A percentile compares a stretch with the other conserved stretches of the same genome.
Evolutionary conservation across 2,329 filamentous ascomycete genomes (phyloP).

Genomic region (Beauveria rudraprayagi): DNA sequence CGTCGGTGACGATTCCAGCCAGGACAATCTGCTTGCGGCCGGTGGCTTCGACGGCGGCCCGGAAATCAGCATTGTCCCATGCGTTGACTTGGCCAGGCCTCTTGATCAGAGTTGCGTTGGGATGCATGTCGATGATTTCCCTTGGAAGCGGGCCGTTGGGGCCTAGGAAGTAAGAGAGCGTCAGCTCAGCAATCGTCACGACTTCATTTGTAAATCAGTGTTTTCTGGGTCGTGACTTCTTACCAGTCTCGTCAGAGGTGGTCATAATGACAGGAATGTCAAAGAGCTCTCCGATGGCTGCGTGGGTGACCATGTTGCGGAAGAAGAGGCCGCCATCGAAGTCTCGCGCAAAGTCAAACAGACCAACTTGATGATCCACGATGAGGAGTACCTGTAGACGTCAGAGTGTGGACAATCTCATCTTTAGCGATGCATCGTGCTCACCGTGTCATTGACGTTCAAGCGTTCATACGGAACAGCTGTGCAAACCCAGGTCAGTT

Average conservation of each 20-base stretch:
- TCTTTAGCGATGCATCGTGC: background rate
- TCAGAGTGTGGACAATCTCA: background rate
- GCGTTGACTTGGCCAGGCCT: conserved; percentile 68
- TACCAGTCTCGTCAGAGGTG: conserved; percentile 54
- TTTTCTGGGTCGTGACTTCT: background rate
- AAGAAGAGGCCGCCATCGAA: conserved; percentile 57
- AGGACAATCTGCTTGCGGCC: conserved; percentile 64
- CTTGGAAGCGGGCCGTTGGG: conserved; percentile 65
- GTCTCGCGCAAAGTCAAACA: conserved; percentile 47
- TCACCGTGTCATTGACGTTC: background rate
- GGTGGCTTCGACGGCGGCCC: conserved; percentile 54
- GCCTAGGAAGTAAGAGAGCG: conserved; percentile 29
- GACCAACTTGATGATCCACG: conserved; percentile 30
- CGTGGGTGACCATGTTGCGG: conserved; percentile 60
- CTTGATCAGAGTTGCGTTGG: conserved; percentile 55
- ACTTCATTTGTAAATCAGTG: background rate
- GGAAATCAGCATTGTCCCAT: conserved; percentile 67
- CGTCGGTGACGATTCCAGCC: conserved; percentile 65
- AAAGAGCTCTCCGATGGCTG: conserved; percentile 58
- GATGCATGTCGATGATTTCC: conserved; percentile 61
- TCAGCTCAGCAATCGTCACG: background rate
- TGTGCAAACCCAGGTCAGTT: background rate
- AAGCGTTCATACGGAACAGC: background rate
- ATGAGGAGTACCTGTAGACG: conserved; percentile 17
- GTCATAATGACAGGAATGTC: conserved; percentile 62